phyloP scores from a whole-genome alignment of 768 basidiomycete species.

The Rhodosporidiobolus sp. region DNA sequence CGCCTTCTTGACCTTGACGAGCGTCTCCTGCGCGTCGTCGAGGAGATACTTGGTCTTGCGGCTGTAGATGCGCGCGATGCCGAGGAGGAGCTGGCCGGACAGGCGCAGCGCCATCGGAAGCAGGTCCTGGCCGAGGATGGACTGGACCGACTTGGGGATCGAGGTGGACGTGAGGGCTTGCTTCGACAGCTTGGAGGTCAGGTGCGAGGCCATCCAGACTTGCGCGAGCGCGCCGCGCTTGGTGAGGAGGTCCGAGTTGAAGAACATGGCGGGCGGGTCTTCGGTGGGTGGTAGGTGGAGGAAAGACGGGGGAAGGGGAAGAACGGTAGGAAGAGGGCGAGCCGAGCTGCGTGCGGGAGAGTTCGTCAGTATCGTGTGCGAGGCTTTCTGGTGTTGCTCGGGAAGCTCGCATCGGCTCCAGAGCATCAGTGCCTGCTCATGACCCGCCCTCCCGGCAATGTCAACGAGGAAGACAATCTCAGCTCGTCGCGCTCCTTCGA shows the following conservation, averaged over 20 bases:
- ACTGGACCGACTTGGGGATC: slow-evolving; percentile 92
- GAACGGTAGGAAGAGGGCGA: not conserved
- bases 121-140: slow-evolving; percentile 89
- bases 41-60: slow-evolving; percentile 95
- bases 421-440: no score
- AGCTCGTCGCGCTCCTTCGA: no score
- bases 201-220: slow-evolving; percentile 99
- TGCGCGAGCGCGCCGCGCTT: slow-evolving; percentile 89
- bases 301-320: not conserved
- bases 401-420: no score
- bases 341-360: not conserved
- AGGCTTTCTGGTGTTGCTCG: no score
- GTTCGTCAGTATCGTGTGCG: not conserved
- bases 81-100: slow-evolving; percentile 93
- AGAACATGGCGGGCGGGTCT: slow-evolving; percentile 58
- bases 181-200: slow-evolving; percentile 96
- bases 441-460: no score
- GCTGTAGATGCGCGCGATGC: slow-evolving; percentile 95
- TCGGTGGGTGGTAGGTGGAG: no score
- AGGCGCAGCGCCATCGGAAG: slow-evolving; percentile 85
- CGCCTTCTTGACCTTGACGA: slow-evolving; percentile 93
- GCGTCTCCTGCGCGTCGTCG: slow-evolving; percentile 95
- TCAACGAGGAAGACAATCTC: no score
- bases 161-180: slow-evolving; percentile 90
- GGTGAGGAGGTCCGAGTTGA: slow-evolving; percentile 88